Base-by-base conservation (phyloP, 371 early-diverging fungal genomes). In the Parasitella parasitica region DNA sequence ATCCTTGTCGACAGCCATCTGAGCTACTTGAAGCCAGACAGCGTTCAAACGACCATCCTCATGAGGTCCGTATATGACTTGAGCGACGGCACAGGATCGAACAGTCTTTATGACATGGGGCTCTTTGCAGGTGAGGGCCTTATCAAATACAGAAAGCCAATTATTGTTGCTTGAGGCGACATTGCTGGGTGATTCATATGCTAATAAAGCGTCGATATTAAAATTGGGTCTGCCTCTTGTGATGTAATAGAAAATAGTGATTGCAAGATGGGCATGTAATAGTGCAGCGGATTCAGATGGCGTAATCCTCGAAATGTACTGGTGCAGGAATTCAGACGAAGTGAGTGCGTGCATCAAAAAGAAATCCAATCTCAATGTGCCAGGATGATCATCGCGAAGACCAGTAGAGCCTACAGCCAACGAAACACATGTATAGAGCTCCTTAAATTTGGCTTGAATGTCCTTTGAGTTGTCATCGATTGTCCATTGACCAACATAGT, bases 311-410 rank as follows among this genome's bases (percentile, higher is more conserved):
- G 73, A 58, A 16, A 86, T 32, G 7, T 56, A 58, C 4, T 75
- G 71, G 35, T 85, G 83, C 8, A 85, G 20, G 37, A 86, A 85
- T 32, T 78, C 76, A 4, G 72, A 62, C 6, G 85, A 83, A 0
- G 86, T 86, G 46, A 86, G 46, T 12, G 76, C 72, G 54, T 87
- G 87, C 79, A 85, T 80, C 37, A 80, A 59, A 53, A 81, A 77
- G 63, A 83, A 83, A 49, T 81, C 81, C 15, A 76, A 54, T 28
- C 69, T 66, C 4, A 64, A 16, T 37, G 66, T 54, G 13, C 59
- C 69, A 55, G 70, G 63, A 39, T 68, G 58, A 27, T 64, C 57
- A 3, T 66, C 38, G 8, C 72, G 70, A 24, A 78, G 60, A 35
- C 49, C 80, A 2, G 72, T 53, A 4, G 73, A 70, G 28, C 75